phyloP scores from a whole-genome alignment of 257 asterid genomes.

The Datura wrightii region DNA sequence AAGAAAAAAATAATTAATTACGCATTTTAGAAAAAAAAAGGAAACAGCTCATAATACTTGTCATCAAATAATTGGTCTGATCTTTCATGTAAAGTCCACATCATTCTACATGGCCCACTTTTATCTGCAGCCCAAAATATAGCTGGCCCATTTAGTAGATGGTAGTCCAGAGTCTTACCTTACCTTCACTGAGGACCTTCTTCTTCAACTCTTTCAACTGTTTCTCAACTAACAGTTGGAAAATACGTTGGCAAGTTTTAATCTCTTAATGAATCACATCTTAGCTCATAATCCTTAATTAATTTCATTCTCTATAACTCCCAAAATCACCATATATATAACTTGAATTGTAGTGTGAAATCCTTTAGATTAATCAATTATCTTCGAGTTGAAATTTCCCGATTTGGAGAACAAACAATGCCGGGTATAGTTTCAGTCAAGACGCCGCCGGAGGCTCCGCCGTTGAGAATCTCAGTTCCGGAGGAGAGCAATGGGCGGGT shows the following conservation, averaged over 20 bases:
- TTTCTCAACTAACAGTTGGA: conserved; percentile 29
- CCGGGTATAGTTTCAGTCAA: conserved; percentile 90
- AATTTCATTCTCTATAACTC: background rate
- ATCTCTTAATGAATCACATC: conserved; percentile 16
- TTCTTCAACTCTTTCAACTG: conserved; percentile 11
- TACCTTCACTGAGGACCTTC: conserved; percentile 22
- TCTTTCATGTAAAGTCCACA: conserved; percentile 19
- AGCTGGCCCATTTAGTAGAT: conserved; percentile 6
- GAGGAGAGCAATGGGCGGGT: conserved; percentile 56
- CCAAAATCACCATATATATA: background rate
- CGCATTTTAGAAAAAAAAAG: background rate
- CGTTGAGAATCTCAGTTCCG: conserved; percentile 69
- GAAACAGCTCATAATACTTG: conserved; percentile 27
- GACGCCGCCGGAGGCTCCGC: conserved; percentile 80
- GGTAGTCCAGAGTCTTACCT: conserved; percentile 21
- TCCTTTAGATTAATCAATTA: background rate
- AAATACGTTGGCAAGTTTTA: conserved; percentile 23
- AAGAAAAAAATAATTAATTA: too few species aligned
- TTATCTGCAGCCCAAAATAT: background rate
- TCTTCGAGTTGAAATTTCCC: too few species aligned
- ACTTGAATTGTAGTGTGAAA: background rate
- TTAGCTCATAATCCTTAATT: background rate
- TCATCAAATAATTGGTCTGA: conserved; percentile 37
- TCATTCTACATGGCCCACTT: conserved; percentile 30
- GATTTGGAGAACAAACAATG: conserved; percentile 48